Evolutionary conservation across 148 eudicot species (phyloP), one percentile per base, ranked within the genome.

Genomic region (Bassia scoparia): DNA sequence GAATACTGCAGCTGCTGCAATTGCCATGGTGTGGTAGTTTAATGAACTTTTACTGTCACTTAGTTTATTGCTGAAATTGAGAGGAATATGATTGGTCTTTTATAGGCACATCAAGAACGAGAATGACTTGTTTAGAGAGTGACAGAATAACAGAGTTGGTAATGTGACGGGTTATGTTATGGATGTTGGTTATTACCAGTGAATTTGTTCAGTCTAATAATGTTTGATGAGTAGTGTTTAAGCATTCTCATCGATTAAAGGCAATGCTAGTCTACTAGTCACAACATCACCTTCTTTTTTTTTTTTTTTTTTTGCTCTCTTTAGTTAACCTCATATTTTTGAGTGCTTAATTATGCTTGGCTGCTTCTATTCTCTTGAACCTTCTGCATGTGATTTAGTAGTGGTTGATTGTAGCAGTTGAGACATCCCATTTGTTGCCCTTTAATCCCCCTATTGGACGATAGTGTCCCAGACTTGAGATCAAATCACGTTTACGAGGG

Each of bases 171-270:
- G 41, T 80, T 74, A 74, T n/a, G 41, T 80, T 74, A 74, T n/a
- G 76, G 55, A 74, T 58, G 59, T 83, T 70, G 67, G 85, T 59
- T 50, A n/a, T n/a, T 49, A 56, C 67, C 27, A 74, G 76, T 76
- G 80, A 72, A 78, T 83, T 83, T 71, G 85, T 79, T 86, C 76
- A 80, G 80, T 82, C 66, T 83, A 82, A 76, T 76, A 83, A n/a
- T n/a, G 46, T 64, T 70, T 84, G 26, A 59, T 79, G 83, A 83
- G 90, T 89, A 73, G 49, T 70, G 43, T 73, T 79, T 54, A 87
- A 85, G 90, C 87, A 83, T 72, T 44, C 68, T 61, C 21, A 30
- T 54, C 61, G 54, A 62, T 43, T 38, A 72, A 75, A 54, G 68
- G n/a, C n/a, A n/a, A n/a, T n/a, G n/a, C n/a, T n/a, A 72, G 53